Evolutionary conservation across 768 basidiomycete genomes (phyloP), one percentile per base, ranked within the genome.

Genomic region (Austroboletus festivus): DNA sequence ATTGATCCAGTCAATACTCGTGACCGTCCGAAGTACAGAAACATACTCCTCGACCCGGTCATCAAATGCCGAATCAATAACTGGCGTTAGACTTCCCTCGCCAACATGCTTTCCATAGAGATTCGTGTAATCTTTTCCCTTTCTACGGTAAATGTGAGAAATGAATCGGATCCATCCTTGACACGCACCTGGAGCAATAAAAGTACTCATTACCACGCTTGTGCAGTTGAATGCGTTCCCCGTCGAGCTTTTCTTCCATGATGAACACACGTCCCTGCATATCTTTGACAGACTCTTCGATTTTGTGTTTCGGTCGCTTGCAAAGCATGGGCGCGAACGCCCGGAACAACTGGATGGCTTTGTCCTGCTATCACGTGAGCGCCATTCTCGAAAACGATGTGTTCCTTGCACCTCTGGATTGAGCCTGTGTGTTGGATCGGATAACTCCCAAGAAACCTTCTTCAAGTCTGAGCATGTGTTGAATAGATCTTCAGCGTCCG

Each of bases 211-310:
- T 87, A 0, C 91, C 92, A 41, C 88, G 77, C 66, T 90, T 97
- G 61, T 99, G 96, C 47, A 99, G 56, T 64, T 98, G 96, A 70
- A 99, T 93, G 28, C 96, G 74, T 65, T 99, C 96, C 2, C 96
- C 96, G 57, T 99, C 96, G 2, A 98, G 76, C 64, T 98, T 99
- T 71, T 99, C 96, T 64, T 99, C 96, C 31, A 99, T 87, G 52
- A 92, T 71, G 61, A 99, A 99, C 37, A 82, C 79, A 7, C 73
- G 65, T 9, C 82, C 81, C 18, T 79, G 80, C 85, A 99, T 94
- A 49, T 86, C 80, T 56, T 85, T 88, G 41, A 95, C 82, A 0
- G 92, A 82, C 22, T 90, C 86, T 56, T 88, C 86, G 21, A 95
- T 80, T 53, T 80, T 87, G 53, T 77, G 80, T 0, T 83, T 87